Percentiles rank a stretch among this genome's conserved stretches.
phyloP scores from a whole-genome alignment of 2,329 filamentous ascomycete species.

The Beauveria caledonica region DNA sequence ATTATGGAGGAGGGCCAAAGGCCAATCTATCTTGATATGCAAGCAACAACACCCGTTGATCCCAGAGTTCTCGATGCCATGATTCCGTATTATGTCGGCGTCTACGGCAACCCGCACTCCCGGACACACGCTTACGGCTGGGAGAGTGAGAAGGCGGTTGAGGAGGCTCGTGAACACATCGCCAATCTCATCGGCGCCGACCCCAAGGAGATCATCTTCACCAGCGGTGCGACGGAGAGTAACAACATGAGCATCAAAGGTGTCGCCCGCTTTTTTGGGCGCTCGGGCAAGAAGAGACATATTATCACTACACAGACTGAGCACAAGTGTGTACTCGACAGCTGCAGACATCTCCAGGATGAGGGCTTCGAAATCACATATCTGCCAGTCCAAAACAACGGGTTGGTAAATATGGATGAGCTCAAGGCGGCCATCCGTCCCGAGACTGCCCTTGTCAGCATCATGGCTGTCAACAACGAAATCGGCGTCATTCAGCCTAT shows the following conservation, averaged over 20 bases:
- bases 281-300: constrained; percentile 93
- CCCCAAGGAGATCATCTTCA: constrained; percentile 97
- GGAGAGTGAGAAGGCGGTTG: constrained; percentile 93
- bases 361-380: constrained; percentile 98
- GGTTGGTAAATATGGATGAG: constrained; percentile 75
- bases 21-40: constrained; percentile 97
- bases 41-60: constrained; percentile 91
- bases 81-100: constrained; percentile 86
- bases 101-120: constrained; percentile 96
- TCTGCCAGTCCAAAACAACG: constrained; percentile 77
- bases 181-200: constrained; percentile 87
- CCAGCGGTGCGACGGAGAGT: constrained; percentile 93
- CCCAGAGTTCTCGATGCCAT: constrained; percentile 93
- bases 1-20: constrained; percentile 87
- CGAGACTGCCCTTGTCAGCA: constrained; percentile 85
- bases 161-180: constrained; percentile 75
- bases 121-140: constrained; percentile 96
- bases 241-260: constrained; percentile 99
- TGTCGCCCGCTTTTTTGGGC: constrained; percentile 89
- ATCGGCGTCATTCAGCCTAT: constrained; percentile 98
- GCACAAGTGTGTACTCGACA: constrained; percentile 98
- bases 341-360: constrained; percentile 91
- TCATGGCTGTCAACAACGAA: constrained; percentile 99
- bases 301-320: constrained; percentile 97
- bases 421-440: constrained; percentile 84